phyloP scores from a whole-genome alignment of 2,329 filamentous ascomycete genomes.

The Pseudogymnoascus sp. region DNA sequence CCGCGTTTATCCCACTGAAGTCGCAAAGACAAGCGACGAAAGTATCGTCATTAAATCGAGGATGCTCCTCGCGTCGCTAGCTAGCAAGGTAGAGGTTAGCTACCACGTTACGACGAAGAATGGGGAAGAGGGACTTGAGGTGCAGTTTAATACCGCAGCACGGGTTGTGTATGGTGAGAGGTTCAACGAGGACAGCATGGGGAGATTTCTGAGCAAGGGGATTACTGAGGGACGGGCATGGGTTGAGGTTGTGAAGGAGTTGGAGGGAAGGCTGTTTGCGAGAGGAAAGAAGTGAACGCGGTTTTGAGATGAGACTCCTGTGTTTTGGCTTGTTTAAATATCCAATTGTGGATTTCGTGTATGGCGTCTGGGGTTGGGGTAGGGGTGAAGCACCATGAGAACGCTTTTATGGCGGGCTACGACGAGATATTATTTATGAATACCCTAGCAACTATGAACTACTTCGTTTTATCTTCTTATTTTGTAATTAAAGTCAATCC shows the following conservation, averaged over 20 bases:
- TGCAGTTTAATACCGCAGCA: constrained; percentile 48
- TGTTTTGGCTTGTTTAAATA: neutral
- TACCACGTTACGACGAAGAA: constrained; percentile 47
- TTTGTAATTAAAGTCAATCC: neutral
- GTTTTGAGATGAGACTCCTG: neutral
- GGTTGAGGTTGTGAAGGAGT: constrained; percentile 48
- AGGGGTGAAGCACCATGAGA: neutral
- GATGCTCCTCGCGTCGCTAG: constrained; percentile 55
- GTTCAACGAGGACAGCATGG: constrained; percentile 69
- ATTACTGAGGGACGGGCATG: constrained; percentile 42
- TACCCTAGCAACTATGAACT: constrained; percentile 6
- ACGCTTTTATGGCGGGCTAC: constrained; percentile 1
- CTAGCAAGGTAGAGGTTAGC: constrained; percentile 60
- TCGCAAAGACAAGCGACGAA: constrained; percentile 58
- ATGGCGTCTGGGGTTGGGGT: neutral
- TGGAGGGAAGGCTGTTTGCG: constrained; percentile 48
- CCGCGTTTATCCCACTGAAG: constrained; percentile 56
- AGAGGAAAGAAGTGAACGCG: constrained; percentile 43
- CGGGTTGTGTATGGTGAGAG: constrained; percentile 69
- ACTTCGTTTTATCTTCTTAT: neutral
- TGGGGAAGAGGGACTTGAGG: constrained; percentile 43
- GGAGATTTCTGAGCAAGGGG: constrained; percentile 58
- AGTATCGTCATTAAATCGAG: constrained; percentile 54
- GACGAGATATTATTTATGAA: constrained; percentile 4
- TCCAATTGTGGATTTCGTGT: neutral